Conservation (phyloP, 345 rosid species). For the Linum tenue region DNA sequence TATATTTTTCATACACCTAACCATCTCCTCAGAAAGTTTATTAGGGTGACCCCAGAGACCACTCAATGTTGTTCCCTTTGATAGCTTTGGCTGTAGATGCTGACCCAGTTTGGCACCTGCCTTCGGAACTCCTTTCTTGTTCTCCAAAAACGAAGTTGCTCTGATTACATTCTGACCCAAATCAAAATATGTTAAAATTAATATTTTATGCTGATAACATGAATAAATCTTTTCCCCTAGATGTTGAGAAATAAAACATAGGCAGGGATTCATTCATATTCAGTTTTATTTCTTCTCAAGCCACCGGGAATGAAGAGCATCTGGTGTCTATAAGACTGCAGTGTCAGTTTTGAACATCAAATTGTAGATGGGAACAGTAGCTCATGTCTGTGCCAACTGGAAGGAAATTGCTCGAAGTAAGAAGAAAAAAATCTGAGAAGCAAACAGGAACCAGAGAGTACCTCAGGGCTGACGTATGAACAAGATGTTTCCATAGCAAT, state of each 20-base stretch:
- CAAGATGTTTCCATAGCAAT: slow-evolving; percentile 27
- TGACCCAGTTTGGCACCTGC: slow-evolving; percentile 20
- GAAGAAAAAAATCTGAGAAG: slow-evolving; percentile 7
- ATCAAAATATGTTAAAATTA: slow-evolving; percentile 12
- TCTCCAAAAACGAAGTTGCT: slow-evolving; percentile 17
- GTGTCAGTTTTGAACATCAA: background rate
- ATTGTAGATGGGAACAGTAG: too few relatives aligned
- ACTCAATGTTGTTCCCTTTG: slow-evolving; percentile 41
- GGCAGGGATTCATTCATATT: background rate
- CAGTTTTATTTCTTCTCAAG: background rate
- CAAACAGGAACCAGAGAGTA: slow-evolving; percentile 17
- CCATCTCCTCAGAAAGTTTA: slow-evolving; percentile 25
- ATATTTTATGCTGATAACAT: too few relatives aligned
- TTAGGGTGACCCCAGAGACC: slow-evolving; percentile 20
- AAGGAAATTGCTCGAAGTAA: background rate
- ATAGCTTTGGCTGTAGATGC: slow-evolving; percentile 27
- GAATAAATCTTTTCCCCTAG: background rate
- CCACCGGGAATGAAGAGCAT: background rate
- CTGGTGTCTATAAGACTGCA: background rate
- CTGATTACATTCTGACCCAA: slow-evolving; percentile 35
- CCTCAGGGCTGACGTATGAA: slow-evolving; percentile 33
- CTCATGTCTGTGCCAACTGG: background rate
- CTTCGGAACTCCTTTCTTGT: slow-evolving; percentile 23
- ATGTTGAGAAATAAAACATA: background rate
- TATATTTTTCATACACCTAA: slow-evolving; percentile 22